Evolutionary conservation across 352 stramenopile genomes (phyloP), one percentile per base, ranked within the genome.

Genomic region (Sclerospora graminicola): DNA sequence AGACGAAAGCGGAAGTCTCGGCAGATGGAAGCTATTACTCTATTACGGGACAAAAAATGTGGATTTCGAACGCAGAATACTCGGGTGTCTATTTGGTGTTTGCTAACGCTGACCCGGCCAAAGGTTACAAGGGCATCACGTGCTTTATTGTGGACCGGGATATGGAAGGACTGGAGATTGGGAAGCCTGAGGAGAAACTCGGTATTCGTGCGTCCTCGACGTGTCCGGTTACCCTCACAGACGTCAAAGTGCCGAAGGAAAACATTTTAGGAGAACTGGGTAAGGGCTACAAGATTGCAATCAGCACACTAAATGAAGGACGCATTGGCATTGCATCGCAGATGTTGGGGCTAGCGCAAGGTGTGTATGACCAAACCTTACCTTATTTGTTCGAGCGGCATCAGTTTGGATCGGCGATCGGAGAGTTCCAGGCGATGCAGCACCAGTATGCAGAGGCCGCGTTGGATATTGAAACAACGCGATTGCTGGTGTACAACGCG

Each of bases 261-360:
- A 88, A 97, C 63, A 76, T 98, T 14, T 59, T 99, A 24, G 95
- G 95, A 19, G 83, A 98, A 43, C 64, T 92, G 15, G 87, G 88
- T 41, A 90, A 95, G 48, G 87, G 87, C 13, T 97, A 98, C 74
- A 97, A 97, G 62, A 98, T 98, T 56, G 96, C 94, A 8, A 99
- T 99, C 41, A 89, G 93, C 41, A 98, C 97, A 49, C 56, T 99
- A 41, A 98, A 99, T 52, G 75, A 89, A 63, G 78, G 81, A 24
- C 81, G 94, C 34, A 98, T 99, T 43, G 96, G 95, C 27, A 99
- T 99, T 63, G 95, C 88, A 0, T 94, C 93, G 33, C 95, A 99
- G 56, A 97, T 98, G 82, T 66, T 98, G 44, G 95, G 95, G 23
- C 83, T 98, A 18, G 94, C 94, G 0, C 94, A 98, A 55, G 95